A percentile compares a stretch with the other conserved stretches of the same genome.
phyloP scores from a whole-genome alignment of 2,329 filamentous ascomycete species.

The Ambrosiella beaveri region DNA sequence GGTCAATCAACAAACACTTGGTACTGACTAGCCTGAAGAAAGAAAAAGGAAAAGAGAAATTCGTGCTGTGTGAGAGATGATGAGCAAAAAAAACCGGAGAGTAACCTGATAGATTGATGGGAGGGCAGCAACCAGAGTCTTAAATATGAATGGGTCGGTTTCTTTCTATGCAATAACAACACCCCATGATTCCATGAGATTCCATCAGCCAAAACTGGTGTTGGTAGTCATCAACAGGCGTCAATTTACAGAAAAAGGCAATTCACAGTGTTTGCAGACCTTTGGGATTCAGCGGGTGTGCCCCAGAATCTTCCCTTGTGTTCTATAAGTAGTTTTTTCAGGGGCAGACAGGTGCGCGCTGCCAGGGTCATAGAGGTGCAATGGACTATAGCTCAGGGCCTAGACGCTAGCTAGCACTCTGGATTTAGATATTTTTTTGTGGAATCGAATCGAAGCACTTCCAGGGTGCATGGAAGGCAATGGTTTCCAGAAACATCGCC shows the following conservation, averaged over 20 bases:
- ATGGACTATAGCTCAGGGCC: not conserved
- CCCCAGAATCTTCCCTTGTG: slow-evolving; percentile 10
- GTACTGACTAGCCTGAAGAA: slow-evolving; percentile 10
- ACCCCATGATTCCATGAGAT: slow-evolving; percentile 15
- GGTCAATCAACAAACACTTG: slow-evolving; percentile 11
- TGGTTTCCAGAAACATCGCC: not conserved
- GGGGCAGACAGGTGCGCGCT: not conserved
- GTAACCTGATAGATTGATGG: not conserved
- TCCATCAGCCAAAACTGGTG: slow-evolving; percentile 13
- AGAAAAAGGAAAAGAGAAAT: slow-evolving; percentile 9
- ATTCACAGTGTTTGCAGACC: not conserved
- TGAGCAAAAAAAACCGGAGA: slow-evolving; percentile 4
- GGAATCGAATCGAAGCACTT: slow-evolving; percentile 11
- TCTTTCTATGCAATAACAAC: not conserved
- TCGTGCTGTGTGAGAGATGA: slow-evolving; percentile 6
- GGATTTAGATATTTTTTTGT: slow-evolving; percentile 1
- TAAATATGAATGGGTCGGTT: slow-evolving; percentile 9
- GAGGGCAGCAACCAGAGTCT: slow-evolving; percentile 6
- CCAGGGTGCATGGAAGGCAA: slow-evolving; percentile 8
- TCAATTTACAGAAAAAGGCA: not conserved
- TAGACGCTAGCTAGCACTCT: not conserved
- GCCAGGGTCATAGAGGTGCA: not conserved
- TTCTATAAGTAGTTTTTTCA: slow-evolving; percentile 4
- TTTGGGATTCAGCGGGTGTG: not conserved
- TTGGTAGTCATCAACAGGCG: not conserved